phyloP scores from a whole-genome alignment of 2,329 filamentous ascomycete species.

The Trichoderma endophyticum region DNA sequence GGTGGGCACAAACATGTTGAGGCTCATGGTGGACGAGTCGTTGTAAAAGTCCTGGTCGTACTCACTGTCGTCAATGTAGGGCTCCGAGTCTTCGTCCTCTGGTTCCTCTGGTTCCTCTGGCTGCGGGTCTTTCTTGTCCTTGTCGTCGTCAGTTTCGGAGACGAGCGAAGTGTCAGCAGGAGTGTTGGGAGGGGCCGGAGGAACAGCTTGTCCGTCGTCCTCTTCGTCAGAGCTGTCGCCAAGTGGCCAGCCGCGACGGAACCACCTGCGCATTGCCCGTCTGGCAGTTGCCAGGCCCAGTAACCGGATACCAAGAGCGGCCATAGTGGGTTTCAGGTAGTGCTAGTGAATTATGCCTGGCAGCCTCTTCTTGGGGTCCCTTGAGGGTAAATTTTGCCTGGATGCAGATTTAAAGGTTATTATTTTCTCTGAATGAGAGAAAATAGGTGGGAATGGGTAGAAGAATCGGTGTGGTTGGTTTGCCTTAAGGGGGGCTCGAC shows the following conservation, averaged over 20 bases:
- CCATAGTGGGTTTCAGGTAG: not conserved
- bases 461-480: not conserved
- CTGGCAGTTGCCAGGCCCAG: conserved; percentile 32
- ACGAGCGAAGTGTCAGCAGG: not conserved
- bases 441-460: not conserved
- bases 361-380: not conserved
- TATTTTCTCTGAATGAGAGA: not conserved
- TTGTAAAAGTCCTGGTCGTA: not conserved
- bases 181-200: not conserved
- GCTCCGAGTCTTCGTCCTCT: not conserved
- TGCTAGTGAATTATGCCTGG: not conserved
- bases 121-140: not conserved
- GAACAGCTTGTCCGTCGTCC: not conserved
- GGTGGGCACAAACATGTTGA: not conserved
- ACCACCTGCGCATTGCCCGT: conserved; percentile 31
- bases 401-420: not conserved
- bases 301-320: conserved; percentile 29
- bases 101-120: not conserved
- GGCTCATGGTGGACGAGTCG: conserved; percentile 9
- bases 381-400: not conserved
- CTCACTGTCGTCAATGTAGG: not conserved
- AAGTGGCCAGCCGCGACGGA: conserved; percentile 29
- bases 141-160: not conserved
- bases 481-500: not conserved
- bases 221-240: conserved; percentile 14